These are phyloP conservation scores for Sanguinoderma infundibulare DNA, from an alignment of 1,284 basidiomycete species.

Conservation along the genomic window DNA sequence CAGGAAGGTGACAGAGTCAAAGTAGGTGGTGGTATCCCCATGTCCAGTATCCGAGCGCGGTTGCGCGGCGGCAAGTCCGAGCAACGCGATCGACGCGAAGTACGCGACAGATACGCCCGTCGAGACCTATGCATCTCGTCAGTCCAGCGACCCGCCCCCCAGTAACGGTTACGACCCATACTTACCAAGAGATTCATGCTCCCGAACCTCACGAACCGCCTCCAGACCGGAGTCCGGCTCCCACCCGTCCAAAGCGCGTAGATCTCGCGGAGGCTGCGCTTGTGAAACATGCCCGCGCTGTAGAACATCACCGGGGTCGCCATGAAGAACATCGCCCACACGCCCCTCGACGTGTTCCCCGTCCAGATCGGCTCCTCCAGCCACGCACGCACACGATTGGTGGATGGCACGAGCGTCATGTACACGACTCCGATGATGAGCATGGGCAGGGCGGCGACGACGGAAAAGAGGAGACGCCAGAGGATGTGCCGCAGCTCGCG, in stretches of 20 bases:
- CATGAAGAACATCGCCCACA: slow-evolving; percentile 69
- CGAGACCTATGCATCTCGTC: slow-evolving; percentile 51
- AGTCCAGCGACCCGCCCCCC: too few species aligned
- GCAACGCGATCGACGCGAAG: slow-evolving; percentile 74
- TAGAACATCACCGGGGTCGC: slow-evolving; percentile 78
- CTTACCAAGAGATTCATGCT: slow-evolving; percentile 82
- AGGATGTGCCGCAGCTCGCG: slow-evolving; percentile 62
- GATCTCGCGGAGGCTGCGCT: slow-evolving; percentile 60
- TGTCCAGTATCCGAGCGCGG: slow-evolving; percentile 39
- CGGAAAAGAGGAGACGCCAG: slow-evolving; percentile 58
- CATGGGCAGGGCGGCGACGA: slow-evolving; percentile 74
- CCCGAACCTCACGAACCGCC: slow-evolving; percentile 72
- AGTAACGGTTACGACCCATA: background rate
- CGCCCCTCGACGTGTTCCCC: slow-evolving; percentile 58
- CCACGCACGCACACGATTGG: slow-evolving; percentile 51
- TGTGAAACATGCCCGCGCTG: slow-evolving; percentile 62
- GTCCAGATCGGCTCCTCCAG: slow-evolving; percentile 68
- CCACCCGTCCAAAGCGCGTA: slow-evolving; percentile 57
- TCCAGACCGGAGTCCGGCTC: slow-evolving; percentile 54
- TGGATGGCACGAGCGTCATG: slow-evolving; percentile 66
- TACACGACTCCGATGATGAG: slow-evolving; percentile 82
- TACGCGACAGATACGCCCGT: slow-evolving; percentile 79
- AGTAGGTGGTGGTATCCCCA: slow-evolving; percentile 72
- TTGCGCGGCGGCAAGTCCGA: slow-evolving; percentile 61
- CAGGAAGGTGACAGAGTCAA: slow-evolving; percentile 81